Base-by-base conservation (phyloP, 169 alveolate genomes). In the Theileria luwenshuni region DNA sequence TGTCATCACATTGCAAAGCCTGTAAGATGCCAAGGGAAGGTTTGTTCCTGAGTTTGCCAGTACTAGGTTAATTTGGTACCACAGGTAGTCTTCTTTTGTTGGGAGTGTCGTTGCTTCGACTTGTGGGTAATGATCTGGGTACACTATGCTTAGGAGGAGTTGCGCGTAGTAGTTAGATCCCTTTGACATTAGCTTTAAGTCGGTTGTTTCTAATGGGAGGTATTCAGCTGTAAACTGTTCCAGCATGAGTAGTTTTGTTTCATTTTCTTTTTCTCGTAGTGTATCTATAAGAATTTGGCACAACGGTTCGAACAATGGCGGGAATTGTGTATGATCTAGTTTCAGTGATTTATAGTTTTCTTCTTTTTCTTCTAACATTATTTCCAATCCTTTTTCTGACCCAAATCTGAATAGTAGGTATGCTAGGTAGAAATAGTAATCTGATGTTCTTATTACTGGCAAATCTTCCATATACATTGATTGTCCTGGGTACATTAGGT, bases 331-430 rank as follows among this genome's bases (percentile, higher is more conserved):
- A 13, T 3, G 59, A 1, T 76, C 79, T 23, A 60, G 13, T 23
- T 41, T 65, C 30, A 58, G 85, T 25, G 70, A 56, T 8, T 28
- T 65, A 7, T 2, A 43, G 3, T 19, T 51, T 23, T n/a, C 21
- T 0, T 38, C 75, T 3, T 35, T 47, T 38, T 71, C 28, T 7
- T 61, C 51, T 0, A 62, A 10, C 41, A 79, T 19, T 28, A 69
- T 2, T 32, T 52, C 65, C 25, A 79, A 28, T 0, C 73, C 73
- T 28, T 51, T 45, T 6, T 10, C 67, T 10, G 70, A 59, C 17
- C 87, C 87, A 1, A 75, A 62, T 7, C 87, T 74, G 59, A 79
- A 79, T 1, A 72, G 73, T 19, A 79, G 73, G 76, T 71, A 79
- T 35, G 83, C 75, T 42, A 79, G 65, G 48, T 71, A 79, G 47